A percentile compares a stretch with the other conserved stretches of the same genome.
phyloP scores from a whole-genome alignment of 441 rosid genomes.

The Adansonia madagascariensis region DNA sequence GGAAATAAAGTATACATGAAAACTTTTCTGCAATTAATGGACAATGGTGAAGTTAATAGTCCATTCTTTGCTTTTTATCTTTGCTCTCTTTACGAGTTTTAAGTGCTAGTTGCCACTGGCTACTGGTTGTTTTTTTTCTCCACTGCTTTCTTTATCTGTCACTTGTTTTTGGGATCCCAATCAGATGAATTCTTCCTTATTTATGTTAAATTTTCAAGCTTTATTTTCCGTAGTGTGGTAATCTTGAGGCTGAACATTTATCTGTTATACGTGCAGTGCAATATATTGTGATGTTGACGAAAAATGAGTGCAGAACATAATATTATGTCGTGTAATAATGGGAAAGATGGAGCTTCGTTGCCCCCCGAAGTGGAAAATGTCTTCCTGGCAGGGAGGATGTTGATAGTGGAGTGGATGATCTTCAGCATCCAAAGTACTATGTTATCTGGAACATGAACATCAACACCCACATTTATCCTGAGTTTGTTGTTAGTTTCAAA shows the following conservation, averaged over 20 bases:
- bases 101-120: not conserved
- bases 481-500: constrained; percentile 95
- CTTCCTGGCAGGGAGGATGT: constrained; percentile 74
- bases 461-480: constrained; percentile 87
- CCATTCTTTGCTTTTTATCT: not conserved
- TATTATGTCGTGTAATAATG: constrained; percentile 89
- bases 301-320: constrained; percentile 69
- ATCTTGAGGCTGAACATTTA: constrained; percentile 22
- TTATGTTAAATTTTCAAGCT: not conserved
- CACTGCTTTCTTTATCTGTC: not conserved
- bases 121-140: not conserved
- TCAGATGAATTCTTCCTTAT: not conserved
- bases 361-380: constrained; percentile 54
- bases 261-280: constrained; percentile 61
- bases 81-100: not conserved
- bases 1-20: not conserved
- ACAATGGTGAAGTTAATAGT: not conserved
- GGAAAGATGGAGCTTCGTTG: constrained; percentile 84
- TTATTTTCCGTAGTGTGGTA: constrained; percentile 12
- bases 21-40: not conserved
- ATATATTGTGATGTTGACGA: constrained; percentile 87
- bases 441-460: constrained; percentile 88
- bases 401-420: constrained; percentile 92
- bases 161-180: not conserved
- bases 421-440: constrained; percentile 65